Evolutionary conservation across 1,139 yeast species (phyloP).

Genomic region (Candida sp.): DNA sequence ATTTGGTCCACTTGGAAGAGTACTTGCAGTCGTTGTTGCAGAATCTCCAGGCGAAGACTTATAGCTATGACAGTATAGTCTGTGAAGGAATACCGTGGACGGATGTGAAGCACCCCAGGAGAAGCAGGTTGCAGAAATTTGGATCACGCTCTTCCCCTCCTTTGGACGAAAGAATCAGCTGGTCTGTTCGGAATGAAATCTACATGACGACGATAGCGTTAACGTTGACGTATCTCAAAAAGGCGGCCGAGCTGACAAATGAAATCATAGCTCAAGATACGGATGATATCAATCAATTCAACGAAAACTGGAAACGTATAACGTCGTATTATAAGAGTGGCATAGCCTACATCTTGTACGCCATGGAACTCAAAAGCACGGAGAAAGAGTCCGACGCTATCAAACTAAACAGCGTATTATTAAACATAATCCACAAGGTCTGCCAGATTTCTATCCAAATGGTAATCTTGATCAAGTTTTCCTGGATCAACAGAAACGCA

Average conservation of each 20-base stretch:
- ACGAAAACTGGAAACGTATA: slow-evolving; percentile 44
- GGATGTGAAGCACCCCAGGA: slow-evolving; percentile 5
- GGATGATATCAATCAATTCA: slow-evolving; percentile 11
- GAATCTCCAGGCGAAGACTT: slow-evolving; percentile 12
- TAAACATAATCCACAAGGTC: slow-evolving; percentile 25
- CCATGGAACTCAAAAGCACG: slow-evolving; percentile 10
- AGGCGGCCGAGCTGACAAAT: slow-evolving; percentile 42
- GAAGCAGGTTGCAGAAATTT: slow-evolving; percentile 5
- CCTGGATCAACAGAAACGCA: slow-evolving; percentile 42
- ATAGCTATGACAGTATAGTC: slow-evolving; percentile 3
- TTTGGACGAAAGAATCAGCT: slow-evolving; percentile 12
- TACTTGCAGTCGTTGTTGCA: slow-evolving; percentile 32
- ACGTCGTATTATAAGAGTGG: slow-evolving; percentile 35
- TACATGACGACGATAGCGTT: slow-evolving; percentile 27
- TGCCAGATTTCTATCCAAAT: slow-evolving; percentile 40
- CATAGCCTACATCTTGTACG: slow-evolving; percentile 31
- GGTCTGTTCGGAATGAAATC: slow-evolving; percentile 38
- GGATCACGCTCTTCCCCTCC: not conserved
- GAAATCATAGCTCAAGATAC: slow-evolving; percentile 34
- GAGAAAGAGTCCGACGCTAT: not conserved
- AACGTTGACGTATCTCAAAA: slow-evolving; percentile 32
- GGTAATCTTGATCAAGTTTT: slow-evolving; percentile 43
- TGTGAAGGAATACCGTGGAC: slow-evolving; percentile 21
- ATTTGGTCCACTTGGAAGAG: slow-evolving; percentile 34
- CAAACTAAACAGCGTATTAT: slow-evolving; percentile 10